Evolutionary conservation across 371 early-diverging fungal species (phyloP).

Genomic region (Syncephalastrum sp.): DNA sequence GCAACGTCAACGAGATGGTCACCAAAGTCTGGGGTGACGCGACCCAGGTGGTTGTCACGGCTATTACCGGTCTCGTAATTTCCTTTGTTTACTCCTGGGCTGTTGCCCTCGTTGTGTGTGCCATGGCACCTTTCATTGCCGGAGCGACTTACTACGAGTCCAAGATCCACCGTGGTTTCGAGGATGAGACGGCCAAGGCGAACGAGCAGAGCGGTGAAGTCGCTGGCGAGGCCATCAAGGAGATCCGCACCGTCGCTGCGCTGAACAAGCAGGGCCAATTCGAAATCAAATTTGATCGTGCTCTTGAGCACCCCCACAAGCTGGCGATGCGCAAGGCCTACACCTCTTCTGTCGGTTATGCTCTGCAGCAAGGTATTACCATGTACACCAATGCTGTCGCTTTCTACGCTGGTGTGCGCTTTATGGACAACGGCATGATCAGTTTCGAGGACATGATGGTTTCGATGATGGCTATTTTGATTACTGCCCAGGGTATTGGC

Average conservation of each 20-base stretch:
- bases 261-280: constrained; percentile 79
- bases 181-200: constrained; percentile 61
- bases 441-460: constrained; percentile 50
- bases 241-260: constrained; percentile 86
- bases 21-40: constrained; percentile 59
- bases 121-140: constrained; percentile 51
- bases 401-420: constrained; percentile 58
- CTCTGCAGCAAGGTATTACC: constrained; percentile 64
- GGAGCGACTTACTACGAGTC: constrained; percentile 46
- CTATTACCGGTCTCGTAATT: constrained; percentile 34
- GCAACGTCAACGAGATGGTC: constrained; percentile 58
- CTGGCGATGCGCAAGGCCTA: constrained; percentile 58
- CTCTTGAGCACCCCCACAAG: constrained; percentile 65
- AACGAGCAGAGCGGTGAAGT: constrained; percentile 72
- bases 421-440: constrained; percentile 37
- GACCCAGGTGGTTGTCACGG: constrained; percentile 46
- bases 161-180: constrained; percentile 52
- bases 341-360: constrained; percentile 63
- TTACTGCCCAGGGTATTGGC: constrained; percentile 70
- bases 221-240: constrained; percentile 83
- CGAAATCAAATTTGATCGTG: constrained; percentile 54
- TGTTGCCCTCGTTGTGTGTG: constrained; percentile 58
- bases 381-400: constrained; percentile 65
- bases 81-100: constrained; percentile 59
- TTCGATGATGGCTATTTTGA: constrained; percentile 76